Evolutionary conservation across 169 alveolate genomes (phyloP).

Genomic region (Cryptosporidium parvum): DNA sequence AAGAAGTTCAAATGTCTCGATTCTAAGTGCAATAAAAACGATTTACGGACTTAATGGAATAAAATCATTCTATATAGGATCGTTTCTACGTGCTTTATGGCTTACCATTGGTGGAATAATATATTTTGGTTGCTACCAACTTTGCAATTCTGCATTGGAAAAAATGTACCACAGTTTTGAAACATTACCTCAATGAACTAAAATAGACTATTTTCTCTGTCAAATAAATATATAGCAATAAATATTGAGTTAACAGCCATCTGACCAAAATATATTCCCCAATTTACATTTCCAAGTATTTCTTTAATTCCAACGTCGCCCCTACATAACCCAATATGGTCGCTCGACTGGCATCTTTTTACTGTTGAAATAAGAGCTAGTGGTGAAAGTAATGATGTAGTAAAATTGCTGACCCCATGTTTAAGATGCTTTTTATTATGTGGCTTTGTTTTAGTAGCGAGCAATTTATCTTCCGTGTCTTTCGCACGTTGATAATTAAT

Average conservation of each 20-base stretch:
- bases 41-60: neutral
- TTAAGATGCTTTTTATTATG: conserved; percentile 35
- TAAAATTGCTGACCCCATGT: conserved; percentile 16
- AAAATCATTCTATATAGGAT: neutral
- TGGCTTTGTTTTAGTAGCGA: neutral
- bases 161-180: neutral
- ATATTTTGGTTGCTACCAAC: conserved; percentile 1
- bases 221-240: conserved; percentile 47
- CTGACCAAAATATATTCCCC: conserved; percentile 64
- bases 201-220: neutral
- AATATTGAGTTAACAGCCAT: conserved; percentile 28
- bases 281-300: conserved; percentile 53
- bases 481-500: neutral
- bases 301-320: conserved; percentile 49
- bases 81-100: neutral
- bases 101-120: neutral
- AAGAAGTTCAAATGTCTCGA: no score
- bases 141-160: neutral
- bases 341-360: conserved; percentile 46
- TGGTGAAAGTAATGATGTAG: conserved; percentile 53
- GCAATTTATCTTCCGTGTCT: neutral
- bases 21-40: neutral
- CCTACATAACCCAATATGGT: conserved; percentile 52
- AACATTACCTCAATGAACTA: neutral
- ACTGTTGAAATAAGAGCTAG: conserved; percentile 45